These are phyloP conservation scores for Verruconis gallopava DNA, from an alignment of 2,329 filamentous ascomycete genomes.

Conservation along the genomic window DNA sequence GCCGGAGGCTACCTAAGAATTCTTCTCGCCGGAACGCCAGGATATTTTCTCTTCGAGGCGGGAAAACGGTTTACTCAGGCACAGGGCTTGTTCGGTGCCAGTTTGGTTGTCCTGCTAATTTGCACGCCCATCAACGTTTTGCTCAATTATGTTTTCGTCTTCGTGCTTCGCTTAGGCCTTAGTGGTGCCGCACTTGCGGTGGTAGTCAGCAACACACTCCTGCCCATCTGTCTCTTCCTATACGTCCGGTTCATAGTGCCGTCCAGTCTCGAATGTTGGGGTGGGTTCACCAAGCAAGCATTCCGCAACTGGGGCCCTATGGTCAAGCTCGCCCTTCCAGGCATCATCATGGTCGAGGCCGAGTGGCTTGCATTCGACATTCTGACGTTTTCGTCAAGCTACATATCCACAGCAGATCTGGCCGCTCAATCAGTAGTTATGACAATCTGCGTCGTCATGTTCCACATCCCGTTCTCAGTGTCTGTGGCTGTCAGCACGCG, in stretches of 20 bases:
- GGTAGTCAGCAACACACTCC: constrained; percentile 36
- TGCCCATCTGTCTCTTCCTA: constrained; percentile 33
- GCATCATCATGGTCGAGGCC: constrained; percentile 16
- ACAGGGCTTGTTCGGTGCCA: constrained; percentile 40
- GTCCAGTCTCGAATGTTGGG: constrained; percentile 33
- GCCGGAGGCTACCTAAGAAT: constrained; percentile 38
- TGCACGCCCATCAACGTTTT: constrained; percentile 36
- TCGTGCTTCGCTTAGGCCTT: constrained; percentile 30
- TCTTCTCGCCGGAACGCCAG: constrained; percentile 37
- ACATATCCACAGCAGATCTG: constrained; percentile 15
- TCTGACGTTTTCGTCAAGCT: constrained; percentile 22
- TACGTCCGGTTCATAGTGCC: constrained; percentile 32
- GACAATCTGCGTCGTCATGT: constrained; percentile 24
- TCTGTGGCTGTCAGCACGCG: constrained; percentile 27
- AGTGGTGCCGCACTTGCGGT: constrained; percentile 39
- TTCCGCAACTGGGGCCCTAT: constrained; percentile 25
- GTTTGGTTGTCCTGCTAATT: constrained; percentile 34
- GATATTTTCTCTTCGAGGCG: constrained; percentile 42
- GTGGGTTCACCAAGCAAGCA: constrained; percentile 26
- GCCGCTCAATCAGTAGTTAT: constrained; percentile 20
- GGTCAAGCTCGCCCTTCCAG: constrained; percentile 15
- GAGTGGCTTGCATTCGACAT: constrained; percentile 20
- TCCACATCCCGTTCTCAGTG: constrained; percentile 28
- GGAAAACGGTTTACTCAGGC: constrained; percentile 43
- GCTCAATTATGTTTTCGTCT: constrained; percentile 37